phyloP scores from a whole-genome alignment of 1,139 yeast species.

The Suhomyces maxii region DNA sequence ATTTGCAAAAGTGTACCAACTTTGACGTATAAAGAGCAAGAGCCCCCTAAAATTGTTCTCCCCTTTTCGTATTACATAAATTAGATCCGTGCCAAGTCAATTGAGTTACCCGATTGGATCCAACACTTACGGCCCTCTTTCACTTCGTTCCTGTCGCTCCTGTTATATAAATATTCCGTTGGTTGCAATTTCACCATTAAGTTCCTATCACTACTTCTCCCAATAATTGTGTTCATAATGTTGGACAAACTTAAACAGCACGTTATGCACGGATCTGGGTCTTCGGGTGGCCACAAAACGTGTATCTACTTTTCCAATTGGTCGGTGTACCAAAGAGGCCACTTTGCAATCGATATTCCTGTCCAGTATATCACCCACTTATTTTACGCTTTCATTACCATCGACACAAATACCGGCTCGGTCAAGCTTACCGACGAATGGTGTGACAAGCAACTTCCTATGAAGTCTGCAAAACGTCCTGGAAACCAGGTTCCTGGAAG shows the following conservation, averaged over 20 bases:
- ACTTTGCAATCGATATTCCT: constrained; percentile 69
- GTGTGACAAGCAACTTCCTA: constrained; percentile 60
- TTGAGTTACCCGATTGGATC: too few relatives aligned
- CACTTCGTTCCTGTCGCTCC: neutral
- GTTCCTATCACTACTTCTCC: neutral
- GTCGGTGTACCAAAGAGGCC: constrained; percentile 69
- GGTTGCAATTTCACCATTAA: neutral
- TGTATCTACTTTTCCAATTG: constrained; percentile 54
- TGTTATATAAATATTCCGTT: too few relatives aligned
- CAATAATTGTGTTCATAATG: neutral
- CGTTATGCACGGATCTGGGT: neutral
- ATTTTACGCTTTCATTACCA: constrained; percentile 72
- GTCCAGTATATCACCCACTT: constrained; percentile 58
- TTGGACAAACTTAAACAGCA: neutral
- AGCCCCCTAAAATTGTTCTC: too few relatives aligned
- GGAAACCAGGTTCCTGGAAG: constrained; percentile 42
- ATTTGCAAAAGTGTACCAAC: too few relatives aligned
- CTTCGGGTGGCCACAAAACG: constrained; percentile 15
- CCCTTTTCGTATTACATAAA: too few relatives aligned
- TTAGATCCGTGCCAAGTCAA: too few relatives aligned
- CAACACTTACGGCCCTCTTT: too few relatives aligned
- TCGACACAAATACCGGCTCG: constrained; percentile 55
- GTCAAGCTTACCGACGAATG: constrained; percentile 61
- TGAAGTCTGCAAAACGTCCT: constrained; percentile 23
- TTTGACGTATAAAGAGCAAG: too few relatives aligned